phyloP scores from a whole-genome alignment of 306 rosid species.

The Acacia acuminata region DNA sequence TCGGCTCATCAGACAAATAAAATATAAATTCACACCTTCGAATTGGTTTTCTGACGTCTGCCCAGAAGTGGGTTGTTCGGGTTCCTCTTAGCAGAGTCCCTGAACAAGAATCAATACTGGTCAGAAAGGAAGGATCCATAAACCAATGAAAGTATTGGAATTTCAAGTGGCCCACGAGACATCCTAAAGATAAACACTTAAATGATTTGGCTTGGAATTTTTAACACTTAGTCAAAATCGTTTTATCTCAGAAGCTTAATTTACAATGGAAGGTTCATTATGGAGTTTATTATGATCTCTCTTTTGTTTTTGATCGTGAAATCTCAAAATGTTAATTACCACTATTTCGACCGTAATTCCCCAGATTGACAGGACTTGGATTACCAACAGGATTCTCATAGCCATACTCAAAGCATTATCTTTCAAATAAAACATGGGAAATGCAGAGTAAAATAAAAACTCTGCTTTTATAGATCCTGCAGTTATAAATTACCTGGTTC shows the following conservation, averaged over 20 bases:
- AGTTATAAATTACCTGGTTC: not conserved
- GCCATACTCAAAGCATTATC: not conserved
- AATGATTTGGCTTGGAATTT: not conserved
- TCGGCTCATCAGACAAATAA: too few species aligned
- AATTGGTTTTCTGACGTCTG: constrained; percentile 59
- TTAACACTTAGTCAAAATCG: not conserved
- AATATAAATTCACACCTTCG: constrained; percentile 46
- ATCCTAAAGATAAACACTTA: not conserved
- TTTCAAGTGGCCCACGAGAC: not conserved
- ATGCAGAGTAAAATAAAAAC: not conserved
- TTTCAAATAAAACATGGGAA: not conserved
- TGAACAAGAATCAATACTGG: constrained; percentile 12
- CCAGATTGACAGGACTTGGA: not conserved
- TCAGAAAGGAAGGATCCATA: not conserved
- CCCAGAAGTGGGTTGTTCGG: constrained; percentile 76
- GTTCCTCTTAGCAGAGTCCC: constrained; percentile 72
- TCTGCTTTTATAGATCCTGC: not conserved
- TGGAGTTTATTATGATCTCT: not conserved
- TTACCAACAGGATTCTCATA: not conserved
- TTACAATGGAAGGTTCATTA: not conserved
- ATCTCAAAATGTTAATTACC: not conserved
- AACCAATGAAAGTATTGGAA: not conserved
- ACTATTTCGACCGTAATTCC: not conserved
- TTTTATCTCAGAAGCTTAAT: not conserved
- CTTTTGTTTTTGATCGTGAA: not conserved